Percentiles rank a stretch among this genome's conserved stretches.
Conservation (phyloP, 1,284 basidiomycete species). For the Ganoderma sinense region DNA sequence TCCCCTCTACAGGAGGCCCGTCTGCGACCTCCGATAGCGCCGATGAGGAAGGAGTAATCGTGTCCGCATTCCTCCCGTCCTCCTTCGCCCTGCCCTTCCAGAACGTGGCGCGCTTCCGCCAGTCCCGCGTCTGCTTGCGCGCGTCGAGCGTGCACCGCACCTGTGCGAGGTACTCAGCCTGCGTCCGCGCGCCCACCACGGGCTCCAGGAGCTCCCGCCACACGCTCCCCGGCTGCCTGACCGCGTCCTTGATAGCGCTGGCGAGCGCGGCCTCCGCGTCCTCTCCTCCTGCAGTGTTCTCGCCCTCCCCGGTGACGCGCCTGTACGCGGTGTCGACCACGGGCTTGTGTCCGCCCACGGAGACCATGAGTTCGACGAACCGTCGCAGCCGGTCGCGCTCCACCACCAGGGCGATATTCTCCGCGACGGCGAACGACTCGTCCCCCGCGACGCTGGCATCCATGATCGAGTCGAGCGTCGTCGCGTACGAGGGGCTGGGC, state of each 20-base stretch:
- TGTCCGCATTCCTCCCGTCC: conserved; percentile 40
- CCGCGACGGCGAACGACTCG: conserved; percentile 32
- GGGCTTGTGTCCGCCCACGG: conserved; percentile 40
- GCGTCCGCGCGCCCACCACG: conserved; percentile 49
- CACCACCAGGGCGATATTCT: conserved; percentile 14
- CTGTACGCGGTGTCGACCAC: conserved; percentile 33
- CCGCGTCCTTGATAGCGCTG: conserved; percentile 52
- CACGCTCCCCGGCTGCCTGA: conserved; percentile 45
- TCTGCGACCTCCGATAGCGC: conserved; percentile 57
- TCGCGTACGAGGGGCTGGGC: not conserved
- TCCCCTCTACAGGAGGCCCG: conserved; percentile 47
- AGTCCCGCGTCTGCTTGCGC: conserved; percentile 50
- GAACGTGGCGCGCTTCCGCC: conserved; percentile 51
- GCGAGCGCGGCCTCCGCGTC: conserved; percentile 55
- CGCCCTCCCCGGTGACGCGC: conserved; percentile 25
- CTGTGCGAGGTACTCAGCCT: conserved; percentile 57
- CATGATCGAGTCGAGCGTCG: conserved; percentile 2
- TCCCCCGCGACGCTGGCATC: not conserved
- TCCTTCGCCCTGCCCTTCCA: conserved; percentile 55
- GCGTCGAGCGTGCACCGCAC: conserved; percentile 54
- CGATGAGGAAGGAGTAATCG: conserved; percentile 58
- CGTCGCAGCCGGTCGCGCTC: conserved; percentile 39
- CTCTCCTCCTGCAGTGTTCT: conserved; percentile 20
- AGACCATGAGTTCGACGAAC: conserved; percentile 42
- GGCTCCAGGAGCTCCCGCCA: conserved; percentile 56